A percentile compares a stretch with the other conserved stretches of the same genome.
Evolutionary conservation across 1,139 yeast genomes (phyloP).

Genomic region (Yamadazyma epiphylla): DNA sequence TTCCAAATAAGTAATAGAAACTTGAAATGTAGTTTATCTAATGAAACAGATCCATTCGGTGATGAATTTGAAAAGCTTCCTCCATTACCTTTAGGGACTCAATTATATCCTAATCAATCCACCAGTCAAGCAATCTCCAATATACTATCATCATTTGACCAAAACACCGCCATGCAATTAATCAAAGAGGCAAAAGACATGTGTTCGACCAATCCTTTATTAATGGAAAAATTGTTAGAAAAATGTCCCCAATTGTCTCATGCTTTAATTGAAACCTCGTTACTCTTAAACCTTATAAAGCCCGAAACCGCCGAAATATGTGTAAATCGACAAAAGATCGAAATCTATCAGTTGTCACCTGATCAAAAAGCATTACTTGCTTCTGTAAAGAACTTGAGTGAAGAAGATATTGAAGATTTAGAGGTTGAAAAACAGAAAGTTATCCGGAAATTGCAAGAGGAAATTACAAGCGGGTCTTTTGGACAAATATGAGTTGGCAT

Average conservation of each 20-base stretch:
- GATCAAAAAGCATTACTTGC: constrained; percentile 53
- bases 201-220: constrained; percentile 57
- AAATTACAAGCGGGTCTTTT: constrained; percentile 44
- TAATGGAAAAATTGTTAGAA: constrained; percentile 60
- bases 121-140: constrained; percentile 61
- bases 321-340: constrained; percentile 29
- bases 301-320: constrained; percentile 51
- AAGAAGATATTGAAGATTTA: constrained; percentile 57
- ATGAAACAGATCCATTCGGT: constrained; percentile 29
- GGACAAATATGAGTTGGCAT: constrained; percentile 30
- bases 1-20: constrained; percentile 70
- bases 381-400: constrained; percentile 56
- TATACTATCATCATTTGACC: constrained; percentile 56
- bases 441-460: constrained; percentile 35
- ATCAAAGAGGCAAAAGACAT: constrained; percentile 63
- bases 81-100: constrained; percentile 46
- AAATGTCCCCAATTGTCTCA: constrained; percentile 77
- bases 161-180: constrained; percentile 50
- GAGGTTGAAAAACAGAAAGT: constrained; percentile 54
- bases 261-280: constrained; percentile 74
- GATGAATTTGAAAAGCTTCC: constrained; percentile 29
- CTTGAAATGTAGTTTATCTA: constrained; percentile 70
- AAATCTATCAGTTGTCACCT: constrained; percentile 39
- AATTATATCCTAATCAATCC: constrained; percentile 49
- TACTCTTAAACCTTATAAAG: constrained; percentile 55